Evolutionary conservation across 108 stramenopile genomes (phyloP), one percentile per base, ranked within the genome.

Genomic region (Seminavis robusta): DNA sequence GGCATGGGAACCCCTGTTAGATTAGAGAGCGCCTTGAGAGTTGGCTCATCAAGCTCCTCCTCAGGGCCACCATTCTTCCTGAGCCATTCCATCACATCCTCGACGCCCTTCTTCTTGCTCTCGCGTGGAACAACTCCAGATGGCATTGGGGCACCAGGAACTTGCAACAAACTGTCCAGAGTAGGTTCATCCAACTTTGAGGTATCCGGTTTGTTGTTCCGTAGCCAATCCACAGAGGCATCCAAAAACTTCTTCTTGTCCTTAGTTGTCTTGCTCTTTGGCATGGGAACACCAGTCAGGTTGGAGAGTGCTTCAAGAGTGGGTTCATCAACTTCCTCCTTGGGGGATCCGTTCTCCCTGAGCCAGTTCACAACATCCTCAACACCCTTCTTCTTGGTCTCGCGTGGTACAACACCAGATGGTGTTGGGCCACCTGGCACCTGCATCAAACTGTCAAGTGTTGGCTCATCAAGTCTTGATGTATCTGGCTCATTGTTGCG

Each of bases 311-410:
- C 52, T 25, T 19, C 17, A 10, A 52, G n/a, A 8, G 11, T 36
- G 3, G 52, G n/a, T 33, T 59, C 57, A 20, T 46, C 45, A 9
- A 59, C 23, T 21, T 24, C 43, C 29, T 20, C 16, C 7, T 16
- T 28, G 4, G 21, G 8, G 23, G 54, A 39, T 11, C 24, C 29
- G 19, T 56, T 53, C 11, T 58, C 54, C 0, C 67, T 56, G 0
- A 57, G 57, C 73, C 73, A 74, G n/a, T 49, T 16, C 4, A 61
- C 9, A 13, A 57, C 74, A 25, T 64, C 53, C 56, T 67, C 53
- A 9, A 59, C 36, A 27, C 28, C 56, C 19, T 56, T 38, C 0
- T 53, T 52, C 9, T 33, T 45, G 6, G 30, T 50, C 0, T 36
- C 24, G 17, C 69, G 75, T n/a, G n/a, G n/a, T n/a, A n/a, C n/a